Percentiles rank a stretch among this genome's conserved stretches.
Evolutionary conservation across 2,329 filamentous ascomycete genomes (phyloP).

Genomic region (Cordyceps cicadae): DNA sequence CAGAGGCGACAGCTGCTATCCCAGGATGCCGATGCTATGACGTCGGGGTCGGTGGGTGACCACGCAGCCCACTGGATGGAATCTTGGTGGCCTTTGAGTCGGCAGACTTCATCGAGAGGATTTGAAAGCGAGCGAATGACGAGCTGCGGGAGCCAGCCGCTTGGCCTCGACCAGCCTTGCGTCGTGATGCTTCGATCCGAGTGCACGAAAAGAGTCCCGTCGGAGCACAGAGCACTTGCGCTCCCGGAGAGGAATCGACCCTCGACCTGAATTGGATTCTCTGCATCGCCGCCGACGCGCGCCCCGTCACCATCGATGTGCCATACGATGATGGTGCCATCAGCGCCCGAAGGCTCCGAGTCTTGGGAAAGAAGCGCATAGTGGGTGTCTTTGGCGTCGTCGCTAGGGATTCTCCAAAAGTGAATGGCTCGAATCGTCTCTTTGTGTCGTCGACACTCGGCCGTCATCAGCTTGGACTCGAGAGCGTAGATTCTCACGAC

Average conservation of each 20-base stretch:
- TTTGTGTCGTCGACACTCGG: conserved; percentile 1
- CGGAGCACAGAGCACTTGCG: background rate
- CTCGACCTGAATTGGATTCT: background rate
- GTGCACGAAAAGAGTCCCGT: background rate
- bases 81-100: conserved; percentile 7
- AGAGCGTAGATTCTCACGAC: conserved; percentile 1
- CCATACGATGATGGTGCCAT: conserved; percentile 4
- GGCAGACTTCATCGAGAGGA: background rate
- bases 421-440: background rate
- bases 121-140: background rate
- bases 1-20: conserved; percentile 3
- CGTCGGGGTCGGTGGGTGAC: background rate
- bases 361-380: conserved; percentile 5
- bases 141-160: conserved; percentile 8
- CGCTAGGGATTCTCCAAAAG: background rate
- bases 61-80: conserved; percentile 6
- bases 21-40: conserved; percentile 7
- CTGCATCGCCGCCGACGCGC: background rate
- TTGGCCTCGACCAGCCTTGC: conserved; percentile 2
- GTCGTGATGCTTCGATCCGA: conserved; percentile 6
- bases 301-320: background rate
- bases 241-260: conserved; percentile 1
- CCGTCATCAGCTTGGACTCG: conserved; percentile 1
- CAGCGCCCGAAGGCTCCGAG: conserved; percentile 1
- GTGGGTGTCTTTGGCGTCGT: background rate